Base-by-base conservation (phyloP, 176 grass and related monocot species). In the Chrysopogon serrulatus region DNA sequence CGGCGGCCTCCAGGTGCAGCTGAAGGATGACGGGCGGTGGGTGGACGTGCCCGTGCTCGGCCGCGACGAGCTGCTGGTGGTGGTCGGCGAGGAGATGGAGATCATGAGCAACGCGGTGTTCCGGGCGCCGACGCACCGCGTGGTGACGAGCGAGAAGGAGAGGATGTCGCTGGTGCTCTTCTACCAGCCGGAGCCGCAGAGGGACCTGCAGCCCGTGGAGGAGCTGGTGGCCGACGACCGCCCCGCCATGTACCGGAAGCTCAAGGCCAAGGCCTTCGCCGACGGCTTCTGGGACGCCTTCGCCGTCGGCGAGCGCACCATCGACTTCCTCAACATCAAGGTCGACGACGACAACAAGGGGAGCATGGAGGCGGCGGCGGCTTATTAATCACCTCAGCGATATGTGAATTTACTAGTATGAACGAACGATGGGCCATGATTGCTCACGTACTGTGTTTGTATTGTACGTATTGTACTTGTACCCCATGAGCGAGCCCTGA, bases 1-100 rank as follows among this genome's bases (percentile, higher is more conserved):
- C 26, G 81, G 64, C 27, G 91, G 91, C 4, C 87, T 93, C 42
- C 84, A 93, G 78, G 76, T 90, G 6, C 70, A 85, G 6, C 64
- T 77, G 4, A 72, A 0, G 26, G 57, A 64, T 43, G 85, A 78
- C 54, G 80, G 17, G 2, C 23, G 71, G 56, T 89, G 90, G 90
- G 36, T 84, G 8, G 79, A 87, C 34, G 70, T 93, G 6, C 80
- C 87, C 0, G 54, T 83, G 31, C 31, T 87, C 10, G 27, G 77
- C 5, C 14, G 57, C 21, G 6, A 40, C 72, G 71, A 78, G n/a
- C 48, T 93, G 51, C 35, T 90, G 13, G 81, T 93, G 34, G 73
- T 87, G 8, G 42, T 89, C 10, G 91, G 91, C 49, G 91, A 93
- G 8, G 87, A 74, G 47, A 87, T 93, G 69, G 87, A 93, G 89